Base-by-base conservation (phyloP, 768 basidiomycete genomes). In the Suillus ampliporus region DNA sequence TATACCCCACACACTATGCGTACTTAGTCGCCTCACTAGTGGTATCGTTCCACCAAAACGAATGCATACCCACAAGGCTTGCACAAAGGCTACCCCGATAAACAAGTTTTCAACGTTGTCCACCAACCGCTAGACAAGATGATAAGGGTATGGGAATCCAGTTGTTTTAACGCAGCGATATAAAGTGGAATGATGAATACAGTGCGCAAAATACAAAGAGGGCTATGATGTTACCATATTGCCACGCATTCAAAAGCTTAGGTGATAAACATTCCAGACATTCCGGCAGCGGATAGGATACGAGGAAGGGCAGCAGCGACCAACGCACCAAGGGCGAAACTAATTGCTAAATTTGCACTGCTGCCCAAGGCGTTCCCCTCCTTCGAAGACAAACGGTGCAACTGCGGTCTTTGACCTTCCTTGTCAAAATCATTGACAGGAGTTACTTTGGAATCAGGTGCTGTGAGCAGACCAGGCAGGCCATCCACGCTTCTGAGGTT, bases 401-500 rank as follows among this genome's bases (percentile, higher is more conserved):
- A 50, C 64, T 40, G 64, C 26, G 67, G 67, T 37, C 67, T 61
- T 35, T 35, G 17, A 14, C 61, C 58, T 2, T 67, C 50, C n/a
- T 61, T 60, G 48, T 72, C 67, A 54, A 73, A 72, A 19, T 15
- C 56, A 35, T 62, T 67, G 53, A 66, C 67, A 37, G 69, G 71
- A 0, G 46, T 23, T 47, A 60, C 38, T 10, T 17, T 23, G 11
- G 67, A 64, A 4, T 67, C 73, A 19, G 71, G 71, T 1, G 66
- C 74, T 3, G 67, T 69, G 13, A 65, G 53, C 52, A 89, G 64
- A 1, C 82, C 88, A 2, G 86, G 82, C 2, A 90, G 77, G 4
- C 88, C 88, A 63, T 89, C 87, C 53, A 89, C 67, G 58, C 86
- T 88, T 28, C 67, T 73, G 52, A 68, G 21, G 69, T 90, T 90